Evolutionary conservation across 2,329 filamentous ascomycete species (phyloP).

Genomic region (Anthostomella pinea): DNA sequence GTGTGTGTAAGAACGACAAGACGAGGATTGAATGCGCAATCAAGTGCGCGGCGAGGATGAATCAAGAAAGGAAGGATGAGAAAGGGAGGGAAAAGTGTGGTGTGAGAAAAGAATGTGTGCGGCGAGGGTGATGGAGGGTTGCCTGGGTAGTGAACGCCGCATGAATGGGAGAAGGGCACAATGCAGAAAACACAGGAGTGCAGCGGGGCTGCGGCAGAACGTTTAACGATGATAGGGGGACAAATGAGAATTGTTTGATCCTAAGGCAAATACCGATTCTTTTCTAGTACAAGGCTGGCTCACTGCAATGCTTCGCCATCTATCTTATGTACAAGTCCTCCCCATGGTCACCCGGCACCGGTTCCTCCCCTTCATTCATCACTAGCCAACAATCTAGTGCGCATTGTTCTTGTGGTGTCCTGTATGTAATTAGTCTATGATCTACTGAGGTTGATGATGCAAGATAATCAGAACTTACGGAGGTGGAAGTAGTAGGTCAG

Average conservation of each 20-base stretch:
- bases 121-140: no score
- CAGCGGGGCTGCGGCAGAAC: no score
- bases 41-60: no score
- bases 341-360: slow-evolving; percentile 13
- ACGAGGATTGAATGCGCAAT: no score
- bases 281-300: slow-evolving; percentile 29
- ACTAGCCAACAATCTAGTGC: slow-evolving; percentile 60
- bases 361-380: slow-evolving; percentile 8
- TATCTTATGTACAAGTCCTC: slow-evolving; percentile 30
- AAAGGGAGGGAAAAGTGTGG: no score
- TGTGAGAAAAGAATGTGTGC: no score
- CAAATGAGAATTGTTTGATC: slow-evolving; percentile 16
- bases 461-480: slow-evolving; percentile 61
- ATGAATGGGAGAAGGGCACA: no score
- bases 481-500: slow-evolving; percentile 99
- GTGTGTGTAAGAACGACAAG: no score
- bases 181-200: no score
- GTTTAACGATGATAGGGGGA: slow-evolving; percentile 2
- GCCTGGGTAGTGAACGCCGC: no score
- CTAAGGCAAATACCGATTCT: slow-evolving; percentile 9
- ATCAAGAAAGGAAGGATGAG: no score
- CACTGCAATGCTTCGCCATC: slow-evolving; percentile 15
- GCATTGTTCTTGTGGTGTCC: slow-evolving; percentile 99
- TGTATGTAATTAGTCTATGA: slow-evolving; percentile 38
- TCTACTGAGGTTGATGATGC: not conserved